Evolutionary conservation across 495 filamentous ascomycete genomes (phyloP).

Genomic region (Daldinia bambusicola): DNA sequence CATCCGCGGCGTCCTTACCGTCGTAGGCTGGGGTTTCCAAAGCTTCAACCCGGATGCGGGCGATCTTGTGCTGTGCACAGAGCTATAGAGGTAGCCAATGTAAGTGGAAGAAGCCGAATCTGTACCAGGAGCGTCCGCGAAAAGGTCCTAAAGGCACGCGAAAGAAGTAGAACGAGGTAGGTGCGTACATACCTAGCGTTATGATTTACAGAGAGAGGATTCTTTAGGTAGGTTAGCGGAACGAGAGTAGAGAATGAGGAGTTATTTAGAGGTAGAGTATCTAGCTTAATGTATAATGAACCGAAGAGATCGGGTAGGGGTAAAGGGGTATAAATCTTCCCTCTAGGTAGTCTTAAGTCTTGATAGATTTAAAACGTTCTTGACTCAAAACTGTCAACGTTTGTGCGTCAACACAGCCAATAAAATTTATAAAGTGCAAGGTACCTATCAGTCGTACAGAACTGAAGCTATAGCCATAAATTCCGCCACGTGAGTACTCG

Average conservation of each 20-base stretch:
- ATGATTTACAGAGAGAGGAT: no score
- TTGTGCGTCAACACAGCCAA: not conserved
- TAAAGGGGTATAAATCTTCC: not conserved
- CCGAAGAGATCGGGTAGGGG: not conserved
- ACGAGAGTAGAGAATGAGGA: no score
- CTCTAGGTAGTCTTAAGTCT: not conserved
- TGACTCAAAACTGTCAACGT: not conserved
- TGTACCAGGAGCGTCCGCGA: no score
- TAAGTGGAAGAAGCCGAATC: not conserved
- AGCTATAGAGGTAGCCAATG: constrained; percentile 8
- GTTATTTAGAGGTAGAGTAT: no score
- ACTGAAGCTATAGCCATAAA: not conserved
- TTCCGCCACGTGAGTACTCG: not conserved
- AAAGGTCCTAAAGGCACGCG: no score
- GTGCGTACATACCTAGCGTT: no score
- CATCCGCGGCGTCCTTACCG: not conserved
- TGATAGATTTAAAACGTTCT: not conserved
- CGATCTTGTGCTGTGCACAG: constrained; percentile 9
- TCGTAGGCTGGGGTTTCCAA: constrained; percentile 25
- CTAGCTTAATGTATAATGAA: not conserved
- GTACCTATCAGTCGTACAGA: not conserved
- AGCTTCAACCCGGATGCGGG: constrained; percentile 34
- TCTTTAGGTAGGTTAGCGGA: no score
- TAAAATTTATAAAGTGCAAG: not conserved
- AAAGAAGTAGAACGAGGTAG: no score